phyloP scores from a whole-genome alignment of 805 yeast genomes.

The Tetrapisispora taiwanensis region DNA sequence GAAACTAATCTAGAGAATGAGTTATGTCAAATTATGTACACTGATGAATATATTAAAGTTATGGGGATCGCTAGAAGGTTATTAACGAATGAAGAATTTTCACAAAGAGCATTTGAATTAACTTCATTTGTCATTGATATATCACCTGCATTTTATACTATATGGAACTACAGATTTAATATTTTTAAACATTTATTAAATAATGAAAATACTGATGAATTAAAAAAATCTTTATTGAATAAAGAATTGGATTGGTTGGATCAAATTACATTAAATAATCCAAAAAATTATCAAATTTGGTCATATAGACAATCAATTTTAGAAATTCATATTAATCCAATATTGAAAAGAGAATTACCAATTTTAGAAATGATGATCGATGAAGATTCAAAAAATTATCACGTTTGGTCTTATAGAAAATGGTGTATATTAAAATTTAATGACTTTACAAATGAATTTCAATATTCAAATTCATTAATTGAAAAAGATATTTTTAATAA shows the following conservation, averaged over 20 bases:
- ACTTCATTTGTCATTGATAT: conserved; percentile 52
- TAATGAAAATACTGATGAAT: not conserved
- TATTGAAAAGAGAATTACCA: conserved; percentile 47
- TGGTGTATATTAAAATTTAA: conserved; percentile 62
- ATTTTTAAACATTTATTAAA: conserved; percentile 35
- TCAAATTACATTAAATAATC: conserved; percentile 57
- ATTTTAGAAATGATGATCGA: conserved; percentile 57
- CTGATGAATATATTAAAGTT: conserved; percentile 54
- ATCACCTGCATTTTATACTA: conserved; percentile 86
- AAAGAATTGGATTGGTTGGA: conserved; percentile 76
- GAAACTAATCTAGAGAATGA: conserved; percentile 33
- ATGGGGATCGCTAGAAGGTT: conserved; percentile 56
- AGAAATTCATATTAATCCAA: conserved; percentile 26
- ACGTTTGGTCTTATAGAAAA: conserved; percentile 87
- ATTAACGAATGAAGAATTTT: conserved; percentile 47
- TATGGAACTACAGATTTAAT: conserved; percentile 65
- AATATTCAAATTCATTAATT: conserved; percentile 40
- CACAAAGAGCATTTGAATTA: conserved; percentile 60
- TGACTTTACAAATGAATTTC: conserved; percentile 41
- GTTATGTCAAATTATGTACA: conserved; percentile 59
- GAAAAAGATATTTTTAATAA: conserved; percentile 69
- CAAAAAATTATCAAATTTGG: conserved; percentile 97
- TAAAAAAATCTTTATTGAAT: conserved; percentile 12
- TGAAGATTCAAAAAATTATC: conserved; percentile 84
- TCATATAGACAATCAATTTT: conserved; percentile 70